Conservation (phyloP, 73 alveolate genomes). For the Symbiodinium pilosum region DNA sequence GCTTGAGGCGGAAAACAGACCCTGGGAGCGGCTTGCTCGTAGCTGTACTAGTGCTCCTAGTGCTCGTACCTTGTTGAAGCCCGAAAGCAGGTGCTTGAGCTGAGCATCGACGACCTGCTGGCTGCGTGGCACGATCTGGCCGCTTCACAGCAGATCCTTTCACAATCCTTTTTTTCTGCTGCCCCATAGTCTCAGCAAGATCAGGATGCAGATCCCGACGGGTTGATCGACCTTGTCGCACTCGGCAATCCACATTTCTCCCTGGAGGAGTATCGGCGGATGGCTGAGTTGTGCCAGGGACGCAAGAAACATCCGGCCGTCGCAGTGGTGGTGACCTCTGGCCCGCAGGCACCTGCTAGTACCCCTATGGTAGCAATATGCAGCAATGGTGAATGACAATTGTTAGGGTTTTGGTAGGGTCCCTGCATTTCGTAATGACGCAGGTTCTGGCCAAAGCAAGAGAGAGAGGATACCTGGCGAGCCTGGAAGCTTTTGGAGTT, state of each 20-base stretch:
- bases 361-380: too few relatives aligned
- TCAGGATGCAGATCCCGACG: background rate
- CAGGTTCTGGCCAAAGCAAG: constrained; percentile 62
- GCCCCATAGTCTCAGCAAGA: too few relatives aligned
- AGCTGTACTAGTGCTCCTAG: too few relatives aligned
- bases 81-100: constrained; percentile 57
- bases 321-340: constrained; percentile 59
- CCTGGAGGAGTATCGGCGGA: constrained; percentile 44
- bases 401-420: background rate
- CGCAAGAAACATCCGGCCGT: constrained; percentile 63
- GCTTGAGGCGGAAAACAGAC: too few relatives aligned
- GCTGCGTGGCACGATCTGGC: constrained; percentile 44
- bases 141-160: background rate
- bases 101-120: background rate
- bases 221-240: constrained; percentile 49
- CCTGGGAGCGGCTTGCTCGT: too few relatives aligned
- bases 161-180: too few relatives aligned
- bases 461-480: background rate
- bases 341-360: constrained; percentile 93
- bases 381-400: too few relatives aligned
- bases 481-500: constrained; percentile 50
- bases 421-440: background rate
- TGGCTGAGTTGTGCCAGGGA: constrained; percentile 63
- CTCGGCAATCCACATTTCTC: constrained; percentile 94
- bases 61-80: too few relatives aligned